Conservation (phyloP, 192 early-diverging fungal species). For the Coemansia sp. region DNA sequence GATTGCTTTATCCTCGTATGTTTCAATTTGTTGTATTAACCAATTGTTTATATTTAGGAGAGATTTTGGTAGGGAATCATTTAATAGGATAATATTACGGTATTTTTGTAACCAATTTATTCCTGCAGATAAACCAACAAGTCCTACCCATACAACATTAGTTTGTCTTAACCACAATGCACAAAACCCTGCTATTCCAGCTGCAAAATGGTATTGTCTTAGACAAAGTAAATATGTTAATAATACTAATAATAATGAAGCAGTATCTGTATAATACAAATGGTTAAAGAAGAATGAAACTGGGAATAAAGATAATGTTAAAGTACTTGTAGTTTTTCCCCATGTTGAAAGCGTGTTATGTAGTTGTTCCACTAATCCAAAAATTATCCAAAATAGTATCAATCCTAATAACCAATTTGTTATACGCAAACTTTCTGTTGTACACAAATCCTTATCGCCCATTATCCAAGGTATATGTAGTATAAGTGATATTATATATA, state of each 20-base stretch:
- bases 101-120: conserved; percentile 16
- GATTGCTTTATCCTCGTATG: not conserved
- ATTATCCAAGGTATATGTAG: not conserved
- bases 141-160: conserved; percentile 84
- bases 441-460: conserved; percentile 26
- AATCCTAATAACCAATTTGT: conserved; percentile 70
- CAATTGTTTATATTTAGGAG: conserved; percentile 10
- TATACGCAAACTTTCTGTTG: conserved; percentile 54
- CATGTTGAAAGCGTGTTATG: not conserved
- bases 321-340: conserved; percentile 24
- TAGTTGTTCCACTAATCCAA: conserved; percentile 36
- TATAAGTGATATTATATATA: conserved; percentile 62
- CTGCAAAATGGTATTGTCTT: conserved; percentile 43
- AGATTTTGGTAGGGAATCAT: conserved; percentile 4
- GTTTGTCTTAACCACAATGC: conserved; percentile 84
- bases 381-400: conserved; percentile 53
- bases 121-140: conserved; percentile 52
- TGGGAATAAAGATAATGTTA: conserved; percentile 69
- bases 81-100: not conserved
- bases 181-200: conserved; percentile 60
- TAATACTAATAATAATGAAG: conserved; percentile 78
- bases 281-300: conserved; percentile 81
- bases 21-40: not conserved
- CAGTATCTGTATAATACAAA: conserved; percentile 91
- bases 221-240: conserved; percentile 61